A percentile compares a stretch with the other conserved stretches of the same genome.
These are phyloP conservation scores for Musa beccarii DNA, from an alignment of 176 grass and related monocot species.

Conservation along the genomic window DNA sequence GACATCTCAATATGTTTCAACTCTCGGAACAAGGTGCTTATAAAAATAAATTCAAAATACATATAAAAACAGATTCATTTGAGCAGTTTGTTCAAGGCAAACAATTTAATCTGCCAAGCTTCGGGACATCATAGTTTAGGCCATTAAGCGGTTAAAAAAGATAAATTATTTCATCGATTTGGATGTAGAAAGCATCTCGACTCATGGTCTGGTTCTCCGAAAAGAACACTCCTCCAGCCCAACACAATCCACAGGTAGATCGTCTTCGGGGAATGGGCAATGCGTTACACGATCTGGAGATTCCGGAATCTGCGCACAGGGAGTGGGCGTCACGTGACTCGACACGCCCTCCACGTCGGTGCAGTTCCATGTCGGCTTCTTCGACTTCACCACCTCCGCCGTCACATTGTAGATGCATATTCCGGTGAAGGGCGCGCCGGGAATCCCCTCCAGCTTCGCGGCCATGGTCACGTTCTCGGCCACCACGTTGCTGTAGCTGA, in stretches of 20 bases:
- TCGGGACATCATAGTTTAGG: no score
- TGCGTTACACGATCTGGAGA: slow-evolving; percentile 17
- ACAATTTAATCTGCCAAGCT: no score
- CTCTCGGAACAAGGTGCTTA: no score
- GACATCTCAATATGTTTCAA: no score
- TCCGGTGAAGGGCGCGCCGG: slow-evolving; percentile 62
- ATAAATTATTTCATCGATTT: no score
- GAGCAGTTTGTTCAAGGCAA: no score
- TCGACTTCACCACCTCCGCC: slow-evolving; percentile 28
- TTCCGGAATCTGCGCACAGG: slow-evolving; percentile 39
- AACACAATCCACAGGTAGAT: background rate
- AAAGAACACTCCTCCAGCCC: background rate
- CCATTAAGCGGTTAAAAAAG: no score
- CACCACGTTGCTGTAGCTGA: slow-evolving; percentile 75
- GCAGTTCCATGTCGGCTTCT: slow-evolving; percentile 88
- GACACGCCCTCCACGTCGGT: slow-evolving; percentile 58
- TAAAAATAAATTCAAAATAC: no score
- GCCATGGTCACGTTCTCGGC: slow-evolving; percentile 89
- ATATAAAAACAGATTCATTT: no score
- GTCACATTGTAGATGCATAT: slow-evolving; percentile 95
- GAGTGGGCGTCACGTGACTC: slow-evolving; percentile 35
- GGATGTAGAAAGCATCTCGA: no score
- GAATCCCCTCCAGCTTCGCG: slow-evolving; percentile 69
- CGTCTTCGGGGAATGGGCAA: slow-evolving; percentile 54
- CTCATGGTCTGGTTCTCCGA: background rate